Conservation (phyloP, 2,329 filamentous ascomycete genomes). For the Cytospora schulzeri region DNA sequence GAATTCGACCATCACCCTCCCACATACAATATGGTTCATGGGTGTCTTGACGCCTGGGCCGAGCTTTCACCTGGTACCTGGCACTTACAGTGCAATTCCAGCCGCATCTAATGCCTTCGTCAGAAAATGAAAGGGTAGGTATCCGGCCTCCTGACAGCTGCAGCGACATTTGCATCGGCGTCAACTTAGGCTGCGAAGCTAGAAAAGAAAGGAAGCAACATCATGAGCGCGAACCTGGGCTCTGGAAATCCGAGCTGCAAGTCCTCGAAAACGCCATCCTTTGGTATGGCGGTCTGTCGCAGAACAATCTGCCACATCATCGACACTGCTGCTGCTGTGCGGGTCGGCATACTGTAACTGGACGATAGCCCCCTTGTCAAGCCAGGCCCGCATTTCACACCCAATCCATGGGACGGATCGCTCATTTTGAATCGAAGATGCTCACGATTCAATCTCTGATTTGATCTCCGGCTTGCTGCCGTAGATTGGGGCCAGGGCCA, state of each 20-base stretch:
- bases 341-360: slow-evolving; percentile 8
- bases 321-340: slow-evolving; percentile 16
- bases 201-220: slow-evolving; percentile 1
- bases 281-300: slow-evolving; percentile 11
- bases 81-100: not conserved
- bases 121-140: not conserved
- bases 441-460: slow-evolving; percentile 12
- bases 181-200: not conserved
- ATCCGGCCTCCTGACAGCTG: not conserved
- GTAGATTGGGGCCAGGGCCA: slow-evolving; percentile 5
- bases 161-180: not conserved
- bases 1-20: not conserved
- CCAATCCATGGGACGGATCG: slow-evolving; percentile 25
- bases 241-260: not conserved
- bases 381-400: slow-evolving; percentile 21
- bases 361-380: slow-evolving; percentile 5
- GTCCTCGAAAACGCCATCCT: slow-evolving; percentile 6
- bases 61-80: not conserved
- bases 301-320: slow-evolving; percentile 19
- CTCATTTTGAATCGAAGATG: slow-evolving; percentile 20
- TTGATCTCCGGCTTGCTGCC: slow-evolving; percentile 12
- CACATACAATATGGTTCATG: not conserved
- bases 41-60: slow-evolving; percentile 5
- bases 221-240: not conserved
- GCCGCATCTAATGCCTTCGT: not conserved